These are phyloP conservation scores for Isatis tinctoria DNA, from an alignment of 345 rosid genomes.

Conservation along the genomic window DNA sequence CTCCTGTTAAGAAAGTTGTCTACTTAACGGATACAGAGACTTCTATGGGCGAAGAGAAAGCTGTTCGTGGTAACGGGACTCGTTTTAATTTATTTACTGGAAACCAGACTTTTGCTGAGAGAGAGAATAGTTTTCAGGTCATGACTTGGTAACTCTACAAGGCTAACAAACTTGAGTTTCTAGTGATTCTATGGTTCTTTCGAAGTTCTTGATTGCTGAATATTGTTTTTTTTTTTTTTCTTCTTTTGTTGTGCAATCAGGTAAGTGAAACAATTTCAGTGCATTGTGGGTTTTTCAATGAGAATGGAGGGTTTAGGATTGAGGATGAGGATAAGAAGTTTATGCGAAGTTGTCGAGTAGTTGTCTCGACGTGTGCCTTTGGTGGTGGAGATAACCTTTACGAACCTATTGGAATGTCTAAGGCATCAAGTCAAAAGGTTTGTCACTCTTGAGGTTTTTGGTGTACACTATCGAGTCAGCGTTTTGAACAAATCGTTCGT, in stretches of 20 bases:
- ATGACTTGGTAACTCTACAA: slow-evolving; percentile 25
- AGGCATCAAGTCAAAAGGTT: slow-evolving; percentile 69
- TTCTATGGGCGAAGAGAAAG: slow-evolving; percentile 16
- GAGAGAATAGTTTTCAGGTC: slow-evolving; percentile 85
- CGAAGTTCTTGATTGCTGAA: slow-evolving; percentile 7
- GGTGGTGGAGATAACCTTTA: slow-evolving; percentile 98
- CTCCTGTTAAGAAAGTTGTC: slow-evolving; percentile 53
- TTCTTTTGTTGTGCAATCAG: slow-evolving; percentile 56
- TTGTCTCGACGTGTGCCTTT: slow-evolving; percentile 90
- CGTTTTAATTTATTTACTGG: slow-evolving; percentile 85
- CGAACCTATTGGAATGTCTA: slow-evolving; percentile 85
- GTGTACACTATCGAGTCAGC: neutral
- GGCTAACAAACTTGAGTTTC: slow-evolving; percentile 8
- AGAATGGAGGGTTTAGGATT: slow-evolving; percentile 70
- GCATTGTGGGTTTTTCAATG: slow-evolving; percentile 86
- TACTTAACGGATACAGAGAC: slow-evolving; percentile 47
- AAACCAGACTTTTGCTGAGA: slow-evolving; percentile 67
- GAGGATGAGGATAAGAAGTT: slow-evolving; percentile 62
- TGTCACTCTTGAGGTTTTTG: slow-evolving; percentile 11
- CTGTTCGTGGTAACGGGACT: slow-evolving; percentile 36
- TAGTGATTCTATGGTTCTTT: too few relatives aligned
- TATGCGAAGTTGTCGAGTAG: slow-evolving; percentile 58
- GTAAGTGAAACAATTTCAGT: slow-evolving; percentile 54
- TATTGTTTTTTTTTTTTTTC: neutral
- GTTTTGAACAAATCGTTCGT: neutral